Conservation (phyloP, 306 rosid genomes). For the Ochetophila trinervis region DNA sequence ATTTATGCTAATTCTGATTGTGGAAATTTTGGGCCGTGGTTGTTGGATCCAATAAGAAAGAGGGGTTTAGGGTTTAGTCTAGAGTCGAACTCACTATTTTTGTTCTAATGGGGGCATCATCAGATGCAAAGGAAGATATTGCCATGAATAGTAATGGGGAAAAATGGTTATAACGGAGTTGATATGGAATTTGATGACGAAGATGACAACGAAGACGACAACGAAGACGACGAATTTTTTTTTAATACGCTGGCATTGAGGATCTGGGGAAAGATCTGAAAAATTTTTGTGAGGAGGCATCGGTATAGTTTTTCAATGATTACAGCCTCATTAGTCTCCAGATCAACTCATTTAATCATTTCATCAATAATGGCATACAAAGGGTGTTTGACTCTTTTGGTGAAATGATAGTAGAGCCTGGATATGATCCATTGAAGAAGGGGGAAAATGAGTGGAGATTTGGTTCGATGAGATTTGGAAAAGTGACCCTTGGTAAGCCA, state of each 20-base stretch:
- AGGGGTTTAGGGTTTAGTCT: conserved; percentile 6
- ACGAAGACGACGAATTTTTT: too few species aligned
- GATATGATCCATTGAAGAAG: conserved; percentile 82
- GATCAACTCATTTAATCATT: conserved; percentile 71
- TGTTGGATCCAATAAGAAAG: too few species aligned
- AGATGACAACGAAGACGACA: conserved; percentile 27
- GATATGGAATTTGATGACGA: conserved; percentile 26
- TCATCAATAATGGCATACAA: conserved; percentile 49
- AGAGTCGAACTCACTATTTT: conserved; percentile 5
- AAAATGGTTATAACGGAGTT: conserved; percentile 15
- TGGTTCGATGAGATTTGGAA: conserved; percentile 71
- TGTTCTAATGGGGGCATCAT: conserved; percentile 38
- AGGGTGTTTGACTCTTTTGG: conserved; percentile 60
- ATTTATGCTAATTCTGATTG: too few species aligned
- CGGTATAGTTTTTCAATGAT: conserved; percentile 51
- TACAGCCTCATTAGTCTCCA: conserved; percentile 88
- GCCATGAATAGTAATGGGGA: conserved; percentile 54
- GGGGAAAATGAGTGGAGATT: conserved; percentile 65
- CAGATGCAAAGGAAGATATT: conserved; percentile 47
- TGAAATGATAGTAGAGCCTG: conserved; percentile 65
- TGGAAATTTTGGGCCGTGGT: too few species aligned
- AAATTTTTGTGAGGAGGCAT: conserved; percentile 47
- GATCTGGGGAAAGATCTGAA: conserved; percentile 43
- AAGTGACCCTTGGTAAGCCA: conserved; percentile 62
- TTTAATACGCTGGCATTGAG: conserved; percentile 19